Evolutionary conservation across 2,329 filamentous ascomycete genomes (phyloP), one percentile per base, ranked within the genome.

Genomic region (Fusarium liriodendri): DNA sequence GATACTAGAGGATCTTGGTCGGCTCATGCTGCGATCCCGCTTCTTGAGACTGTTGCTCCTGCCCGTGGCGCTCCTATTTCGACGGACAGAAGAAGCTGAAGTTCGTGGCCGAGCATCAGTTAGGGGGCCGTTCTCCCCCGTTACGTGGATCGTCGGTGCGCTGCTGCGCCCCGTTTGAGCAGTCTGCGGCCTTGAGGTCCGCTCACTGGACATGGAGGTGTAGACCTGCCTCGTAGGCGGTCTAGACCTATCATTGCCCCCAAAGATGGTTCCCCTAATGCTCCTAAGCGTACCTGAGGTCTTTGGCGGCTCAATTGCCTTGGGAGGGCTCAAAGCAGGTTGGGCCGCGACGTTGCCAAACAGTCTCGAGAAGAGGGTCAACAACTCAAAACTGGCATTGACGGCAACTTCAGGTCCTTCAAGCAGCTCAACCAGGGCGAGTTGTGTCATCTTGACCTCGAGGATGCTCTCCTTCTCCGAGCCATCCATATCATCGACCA

Each of bases 391-490:
- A 79, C 94, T 95, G 69, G 93, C 92, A 79, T 98, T 98, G 60
- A 98, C 94, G 20, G 97, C 96, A 66, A 92, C 90, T 67, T 94
- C 92, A 0, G 95, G 91, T 1, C 95, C 95, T 80, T 98, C 95
- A 5, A 94, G 85, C 18, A 97, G 85, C 82, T 98, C 96, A 5
- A 97, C 83, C 22, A 99, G 88, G 5, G 93, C 89, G 69, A 99
- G 86, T 79, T 98, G 95, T 13, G 96, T 98, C 90, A 98, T 97
- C 82, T 97, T 97, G 70, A 98, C 91, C 82, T 98, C 94, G n/a
- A 99, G 84, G 47, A 99, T 92, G 58, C 90, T 90, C 81, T 95
- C 94, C 79, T 95, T 97, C 80, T 98, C 95, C 29, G 91, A 90
- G 67, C 92, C 90, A 71, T 95, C 93, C 91, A 98, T 94, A 52